Base-by-base conservation (phyloP, 2,329 filamentous ascomycete genomes). In the Botrytis medusae region DNA sequence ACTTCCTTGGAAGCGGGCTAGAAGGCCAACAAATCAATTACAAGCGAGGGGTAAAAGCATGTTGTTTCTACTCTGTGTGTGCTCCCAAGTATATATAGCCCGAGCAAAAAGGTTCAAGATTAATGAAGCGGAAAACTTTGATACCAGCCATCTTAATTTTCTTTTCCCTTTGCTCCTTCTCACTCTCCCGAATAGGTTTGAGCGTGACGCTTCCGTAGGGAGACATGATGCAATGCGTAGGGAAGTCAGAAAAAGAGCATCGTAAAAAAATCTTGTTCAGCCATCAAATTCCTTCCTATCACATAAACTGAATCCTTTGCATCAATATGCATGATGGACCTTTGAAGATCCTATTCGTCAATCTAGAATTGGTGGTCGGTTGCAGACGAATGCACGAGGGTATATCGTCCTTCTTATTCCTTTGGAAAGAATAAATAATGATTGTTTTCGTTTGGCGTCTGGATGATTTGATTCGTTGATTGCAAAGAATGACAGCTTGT, bases 141-240 rank as follows among this genome's bases (percentile, higher is more conserved):
- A 44, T 64, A 64, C 62, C 62, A 64, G 62, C 62, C 62, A 64
- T 64, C 62, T 46, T 6, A 63, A 46, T 64, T 64, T 64, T 18
- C 42, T 4, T 64, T 64, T 32, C 29, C 40, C 46, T 29, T 42
- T 22, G n/a, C 18, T 46, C n/a, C 51, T 18, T 18, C 6, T 57
- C 3, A 6, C 18, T 16, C 51, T 57, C 51, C 51, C 62, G 42
- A 32, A 64, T 22, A 64, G 42, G 18, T 6, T 64, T 29, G 60
- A 64, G 62, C 62, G 62, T 64, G 40, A 64, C n/a, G 62, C 62
- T 46, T 64, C 42, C 40, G 62, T 29, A 32, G 40, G 40, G 29
- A 46, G 62, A 32, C 40, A 64, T 64, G 62, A 64, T 64, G 62
- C 62, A 64, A 64, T 64, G 62, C 40, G 29, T 65, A 65, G 12